Evolutionary conservation across 108 stramenopile species (phyloP).

Genomic region (Cyclotella sp.): DNA sequence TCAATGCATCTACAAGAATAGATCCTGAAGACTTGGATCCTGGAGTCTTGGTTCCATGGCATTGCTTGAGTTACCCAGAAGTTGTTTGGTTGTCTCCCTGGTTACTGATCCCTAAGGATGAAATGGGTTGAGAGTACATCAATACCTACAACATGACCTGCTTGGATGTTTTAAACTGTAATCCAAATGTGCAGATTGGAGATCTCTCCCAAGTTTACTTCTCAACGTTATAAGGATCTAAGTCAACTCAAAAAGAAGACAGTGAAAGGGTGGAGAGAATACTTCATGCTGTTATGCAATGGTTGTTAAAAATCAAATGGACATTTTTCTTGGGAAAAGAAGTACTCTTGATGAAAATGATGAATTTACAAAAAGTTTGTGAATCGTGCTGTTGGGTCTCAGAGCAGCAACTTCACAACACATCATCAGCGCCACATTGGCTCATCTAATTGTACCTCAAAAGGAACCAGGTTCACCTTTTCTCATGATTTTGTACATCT

Average conservation of each 20-base stretch:
- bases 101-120: background rate
- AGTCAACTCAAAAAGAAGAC: background rate
- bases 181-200: conserved; percentile 1
- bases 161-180: background rate
- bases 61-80: background rate
- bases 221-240: background rate
- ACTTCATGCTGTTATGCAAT: background rate
- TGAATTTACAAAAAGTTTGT: background rate
- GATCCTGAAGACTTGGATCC: background rate
- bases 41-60: background rate
- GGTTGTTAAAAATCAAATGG: background rate
- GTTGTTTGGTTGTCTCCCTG: background rate
- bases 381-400: background rate
- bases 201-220: background rate
- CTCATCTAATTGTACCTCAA: background rate
- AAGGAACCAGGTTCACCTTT: background rate
- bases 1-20: background rate
- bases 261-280: background rate
- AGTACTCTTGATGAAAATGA: background rate
- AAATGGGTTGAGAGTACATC: background rate
- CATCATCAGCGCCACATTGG: background rate
- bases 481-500: background rate
- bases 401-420: background rate
- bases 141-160: background rate
- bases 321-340: background rate